Percentiles rank a stretch among this genome's conserved stretches.
These are phyloP conservation scores for Biscogniauxia marginata DNA, from an alignment of 2,329 filamentous ascomycete genomes.

Conservation along the genomic window DNA sequence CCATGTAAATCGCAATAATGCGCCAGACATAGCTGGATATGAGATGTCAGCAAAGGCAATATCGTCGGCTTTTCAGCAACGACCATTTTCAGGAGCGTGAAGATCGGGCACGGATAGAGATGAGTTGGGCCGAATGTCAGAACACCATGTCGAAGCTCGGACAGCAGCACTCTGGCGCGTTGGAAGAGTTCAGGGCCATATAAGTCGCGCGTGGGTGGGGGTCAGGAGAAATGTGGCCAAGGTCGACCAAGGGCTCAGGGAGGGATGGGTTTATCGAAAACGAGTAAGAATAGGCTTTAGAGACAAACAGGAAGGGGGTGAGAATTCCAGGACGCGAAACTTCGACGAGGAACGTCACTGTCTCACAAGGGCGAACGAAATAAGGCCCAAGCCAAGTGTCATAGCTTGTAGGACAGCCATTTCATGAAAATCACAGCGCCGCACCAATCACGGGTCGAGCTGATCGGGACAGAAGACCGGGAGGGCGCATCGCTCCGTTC, in stretches of 20 bases:
- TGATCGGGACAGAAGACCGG: slow-evolving; percentile 13
- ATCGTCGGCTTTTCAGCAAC: slow-evolving; percentile 20
- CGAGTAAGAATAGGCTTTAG: slow-evolving; percentile 7
- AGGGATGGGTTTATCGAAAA: slow-evolving; percentile 2
- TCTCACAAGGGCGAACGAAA: slow-evolving; percentile 19
- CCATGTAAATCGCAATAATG: slow-evolving; percentile 71
- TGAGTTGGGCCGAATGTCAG: slow-evolving; percentile 14
- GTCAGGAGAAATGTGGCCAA: slow-evolving; percentile 9
- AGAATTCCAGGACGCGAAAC: slow-evolving; percentile 13
- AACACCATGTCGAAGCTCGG: slow-evolving; percentile 12
- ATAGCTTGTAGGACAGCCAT: slow-evolving; percentile 16
- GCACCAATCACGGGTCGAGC: slow-evolving; percentile 18
- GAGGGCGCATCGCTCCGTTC: slow-evolving; percentile 24
- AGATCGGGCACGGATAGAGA: slow-evolving; percentile 5
- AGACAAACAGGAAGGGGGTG: slow-evolving; percentile 19
- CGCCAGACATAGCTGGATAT: slow-evolving; percentile 63
- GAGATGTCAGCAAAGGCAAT: slow-evolving; percentile 38
- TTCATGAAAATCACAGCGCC: slow-evolving; percentile 16
- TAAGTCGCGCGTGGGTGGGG: slow-evolving; percentile 19
- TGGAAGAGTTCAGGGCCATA: neutral
- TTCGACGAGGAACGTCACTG: slow-evolving; percentile 18
- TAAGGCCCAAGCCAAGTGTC: slow-evolving; percentile 15
- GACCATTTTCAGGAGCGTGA: slow-evolving; percentile 21
- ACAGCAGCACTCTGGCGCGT: slow-evolving; percentile 7
- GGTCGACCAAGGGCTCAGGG: neutral